A percentile compares a stretch with the other conserved stretches of the same genome.
Evolutionary conservation across 2,329 filamentous ascomycete genomes (phyloP).

Genomic region (Phaeosphaeriaceae sp.): DNA sequence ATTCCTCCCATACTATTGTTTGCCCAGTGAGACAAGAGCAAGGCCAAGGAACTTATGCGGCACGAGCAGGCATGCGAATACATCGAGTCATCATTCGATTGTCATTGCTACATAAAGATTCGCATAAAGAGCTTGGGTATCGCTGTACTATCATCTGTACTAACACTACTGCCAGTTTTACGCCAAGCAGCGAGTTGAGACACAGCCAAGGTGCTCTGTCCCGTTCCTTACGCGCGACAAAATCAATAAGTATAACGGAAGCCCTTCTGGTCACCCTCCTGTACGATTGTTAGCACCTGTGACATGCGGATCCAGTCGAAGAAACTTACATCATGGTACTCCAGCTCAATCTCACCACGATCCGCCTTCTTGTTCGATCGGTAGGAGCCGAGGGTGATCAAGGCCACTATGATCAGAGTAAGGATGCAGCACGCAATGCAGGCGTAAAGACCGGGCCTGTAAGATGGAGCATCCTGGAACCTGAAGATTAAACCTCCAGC

Average conservation of each 20-base stretch:
- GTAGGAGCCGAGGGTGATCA: conserved; percentile 43
- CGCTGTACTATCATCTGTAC: not conserved
- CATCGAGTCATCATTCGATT: not conserved
- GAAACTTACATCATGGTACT: conserved; percentile 45
- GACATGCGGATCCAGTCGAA: not conserved
- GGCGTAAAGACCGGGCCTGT: conserved; percentile 47
- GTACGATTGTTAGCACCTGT: conserved; percentile 18
- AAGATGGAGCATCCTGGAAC: conserved; percentile 46
- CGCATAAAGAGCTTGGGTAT: not conserved
- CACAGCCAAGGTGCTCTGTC: not conserved
- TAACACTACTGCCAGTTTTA: not conserved
- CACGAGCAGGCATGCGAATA: not conserved
- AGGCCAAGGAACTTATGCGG: not conserved
- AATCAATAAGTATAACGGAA: conserved; percentile 43
- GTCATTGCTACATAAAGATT: conserved; percentile 3
- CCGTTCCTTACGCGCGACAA: not conserved
- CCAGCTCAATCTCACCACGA: conserved; percentile 51
- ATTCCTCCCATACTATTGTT: not conserved
- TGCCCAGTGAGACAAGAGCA: not conserved
- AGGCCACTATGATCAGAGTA: conserved; percentile 42
- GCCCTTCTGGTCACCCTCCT: conserved; percentile 42
- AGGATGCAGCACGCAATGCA: conserved; percentile 49
- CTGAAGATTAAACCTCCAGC: conserved; percentile 75
- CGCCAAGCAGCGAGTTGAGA: not conserved
- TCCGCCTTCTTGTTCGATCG: conserved; percentile 48